phyloP scores from a whole-genome alignment of 192 early-diverging fungal genomes.

The Umbelopsis isabellina region DNA sequence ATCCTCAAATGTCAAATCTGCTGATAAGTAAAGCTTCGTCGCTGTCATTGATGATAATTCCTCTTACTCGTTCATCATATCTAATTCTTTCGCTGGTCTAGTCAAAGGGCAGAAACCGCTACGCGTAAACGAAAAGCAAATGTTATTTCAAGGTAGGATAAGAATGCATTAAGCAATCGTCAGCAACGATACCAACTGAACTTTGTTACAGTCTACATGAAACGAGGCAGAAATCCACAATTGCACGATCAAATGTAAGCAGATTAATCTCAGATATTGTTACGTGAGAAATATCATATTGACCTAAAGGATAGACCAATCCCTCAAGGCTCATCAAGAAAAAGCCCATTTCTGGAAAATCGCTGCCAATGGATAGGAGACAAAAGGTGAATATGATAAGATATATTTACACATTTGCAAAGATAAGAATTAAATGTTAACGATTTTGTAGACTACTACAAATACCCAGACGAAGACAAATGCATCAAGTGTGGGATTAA shows the following conservation, averaged over 20 bases:
- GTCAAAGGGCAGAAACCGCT: slow-evolving; percentile 1
- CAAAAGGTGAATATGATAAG: not conserved
- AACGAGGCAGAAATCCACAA: slow-evolving; percentile 3
- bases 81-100: not conserved
- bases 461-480: not conserved
- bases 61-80: not conserved
- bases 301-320: not conserved
- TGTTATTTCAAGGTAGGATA: not conserved
- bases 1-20: not conserved
- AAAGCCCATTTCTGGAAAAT: not conserved
- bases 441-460: not conserved
- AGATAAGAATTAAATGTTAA: not conserved
- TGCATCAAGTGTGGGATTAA: not conserved
- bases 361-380: not conserved
- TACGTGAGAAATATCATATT: not conserved
- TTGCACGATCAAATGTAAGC: slow-evolving; percentile 8
- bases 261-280: no score
- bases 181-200: not conserved
- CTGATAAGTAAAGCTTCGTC: not conserved
- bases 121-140: slow-evolving; percentile 5
- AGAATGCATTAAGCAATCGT: not conserved
- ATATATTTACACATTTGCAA: not conserved
- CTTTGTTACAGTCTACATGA: not conserved
- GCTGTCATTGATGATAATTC: not conserved
- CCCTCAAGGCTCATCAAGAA: slow-evolving; percentile 1